Evolutionary conservation across 2,329 filamentous ascomycete genomes (phyloP).

Genomic region (Claviceps monticola): DNA sequence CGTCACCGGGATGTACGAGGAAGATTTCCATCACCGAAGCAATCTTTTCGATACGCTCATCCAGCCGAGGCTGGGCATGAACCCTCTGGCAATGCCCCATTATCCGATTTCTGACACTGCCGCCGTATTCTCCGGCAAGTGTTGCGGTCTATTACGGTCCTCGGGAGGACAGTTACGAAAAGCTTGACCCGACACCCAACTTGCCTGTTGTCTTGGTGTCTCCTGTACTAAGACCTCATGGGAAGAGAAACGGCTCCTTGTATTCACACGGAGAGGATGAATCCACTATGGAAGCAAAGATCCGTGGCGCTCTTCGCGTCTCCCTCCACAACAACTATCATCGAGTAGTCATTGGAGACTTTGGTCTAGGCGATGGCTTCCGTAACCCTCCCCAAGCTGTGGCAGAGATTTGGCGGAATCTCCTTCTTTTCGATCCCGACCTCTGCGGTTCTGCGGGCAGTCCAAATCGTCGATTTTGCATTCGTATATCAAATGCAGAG

Average conservation of each 20-base stretch:
- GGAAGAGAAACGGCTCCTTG: slow-evolving; percentile 52
- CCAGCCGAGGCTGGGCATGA: slow-evolving; percentile 39
- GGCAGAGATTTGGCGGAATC: slow-evolving; percentile 51
- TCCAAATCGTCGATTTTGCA: slow-evolving; percentile 48
- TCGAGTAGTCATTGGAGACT: slow-evolving; percentile 48
- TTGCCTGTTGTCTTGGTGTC: slow-evolving; percentile 63
- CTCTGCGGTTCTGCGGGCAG: slow-evolving; percentile 46
- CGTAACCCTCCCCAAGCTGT: slow-evolving; percentile 52
- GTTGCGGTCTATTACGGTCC: slow-evolving; percentile 64
- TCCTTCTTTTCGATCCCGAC: slow-evolving; percentile 48
- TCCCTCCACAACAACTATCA: slow-evolving; percentile 46
- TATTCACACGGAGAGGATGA: slow-evolving; percentile 57
- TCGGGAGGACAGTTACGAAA: slow-evolving; percentile 45
- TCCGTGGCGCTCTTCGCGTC: slow-evolving; percentile 56
- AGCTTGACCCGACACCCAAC: slow-evolving; percentile 38
- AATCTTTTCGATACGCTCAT: slow-evolving; percentile 25
- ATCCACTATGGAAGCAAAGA: slow-evolving; percentile 58
- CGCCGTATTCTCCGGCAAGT: slow-evolving; percentile 53
- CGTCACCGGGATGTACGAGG: slow-evolving; percentile 60
- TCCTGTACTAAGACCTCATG: slow-evolving; percentile 58
- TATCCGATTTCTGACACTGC: slow-evolving; percentile 61
- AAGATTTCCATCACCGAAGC: slow-evolving; percentile 49
- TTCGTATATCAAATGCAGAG: slow-evolving; percentile 45
- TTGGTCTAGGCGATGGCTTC: slow-evolving; percentile 49
- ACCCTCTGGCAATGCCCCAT: slow-evolving; percentile 27